A percentile compares a stretch with the other conserved stretches of the same genome.
These are phyloP conservation scores for Populus trichocarpa DNA, from an alignment of 441 rosid species.

Conservation along the genomic window DNA sequence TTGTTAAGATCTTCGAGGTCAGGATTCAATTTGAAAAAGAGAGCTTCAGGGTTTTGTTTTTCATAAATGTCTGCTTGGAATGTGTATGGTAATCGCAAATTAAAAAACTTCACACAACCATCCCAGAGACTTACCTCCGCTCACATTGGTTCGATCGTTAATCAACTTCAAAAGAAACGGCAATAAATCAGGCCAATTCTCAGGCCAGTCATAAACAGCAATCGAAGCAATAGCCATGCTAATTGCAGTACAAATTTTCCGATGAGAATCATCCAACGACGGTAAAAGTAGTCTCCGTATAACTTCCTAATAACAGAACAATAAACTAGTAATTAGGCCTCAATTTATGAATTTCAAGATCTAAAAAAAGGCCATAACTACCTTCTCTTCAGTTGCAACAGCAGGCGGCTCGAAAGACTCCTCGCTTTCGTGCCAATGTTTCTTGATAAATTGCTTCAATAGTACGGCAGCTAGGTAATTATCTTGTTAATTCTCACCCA, in stretches of 20 bases:
- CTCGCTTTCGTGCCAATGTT: constrained; percentile 93
- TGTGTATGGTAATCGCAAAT: background rate
- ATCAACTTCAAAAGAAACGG: constrained; percentile 75
- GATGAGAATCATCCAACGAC: constrained; percentile 69
- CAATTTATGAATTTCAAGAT: background rate
- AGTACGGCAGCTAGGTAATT: constrained; percentile 86
- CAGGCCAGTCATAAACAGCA: constrained; percentile 92
- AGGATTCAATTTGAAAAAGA: background rate
- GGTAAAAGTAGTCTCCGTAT: constrained; percentile 69
- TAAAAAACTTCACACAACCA: background rate
- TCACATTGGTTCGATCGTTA: constrained; percentile 54
- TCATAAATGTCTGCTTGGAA: background rate
- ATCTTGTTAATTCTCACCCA: constrained; percentile 49
- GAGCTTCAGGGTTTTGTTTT: background rate
- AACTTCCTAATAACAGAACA: constrained; percentile 52
- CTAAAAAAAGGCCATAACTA: constrained; percentile 15
- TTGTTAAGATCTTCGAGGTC: background rate
- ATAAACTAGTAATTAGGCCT: constrained; percentile 5
- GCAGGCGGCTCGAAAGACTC: constrained; percentile 75
- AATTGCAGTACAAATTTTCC: constrained; percentile 86
- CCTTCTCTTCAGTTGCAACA: constrained; percentile 86
- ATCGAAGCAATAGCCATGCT: constrained; percentile 85
- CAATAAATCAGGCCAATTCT: constrained; percentile 83
- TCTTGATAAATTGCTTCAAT: constrained; percentile 84
- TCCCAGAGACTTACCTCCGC: constrained; percentile 54